These are phyloP conservation scores for Cercospora zeina DNA, from an alignment of 2,329 filamentous ascomycete species.

Conservation along the genomic window DNA sequence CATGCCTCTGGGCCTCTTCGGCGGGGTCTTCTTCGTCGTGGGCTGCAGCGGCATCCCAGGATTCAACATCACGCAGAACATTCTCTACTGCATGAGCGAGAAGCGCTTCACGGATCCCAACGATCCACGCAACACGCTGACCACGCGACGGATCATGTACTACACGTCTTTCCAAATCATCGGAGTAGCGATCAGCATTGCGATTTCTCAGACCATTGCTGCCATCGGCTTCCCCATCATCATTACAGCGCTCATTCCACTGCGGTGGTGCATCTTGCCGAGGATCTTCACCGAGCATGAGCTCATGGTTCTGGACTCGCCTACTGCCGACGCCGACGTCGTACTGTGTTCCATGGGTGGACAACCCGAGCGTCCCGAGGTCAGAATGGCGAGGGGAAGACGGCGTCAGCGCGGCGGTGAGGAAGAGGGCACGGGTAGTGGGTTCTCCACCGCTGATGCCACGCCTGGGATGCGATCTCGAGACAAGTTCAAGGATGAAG, in stretches of 20 bases:
- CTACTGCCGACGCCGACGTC: constrained; percentile 56
- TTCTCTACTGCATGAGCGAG: constrained; percentile 53
- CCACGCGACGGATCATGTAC: constrained; percentile 49
- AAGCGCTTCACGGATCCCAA: constrained; percentile 50
- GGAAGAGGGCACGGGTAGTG: constrained; percentile 32
- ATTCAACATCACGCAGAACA: constrained; percentile 56
- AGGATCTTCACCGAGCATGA: constrained; percentile 53
- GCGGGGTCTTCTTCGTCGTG: constrained; percentile 60
- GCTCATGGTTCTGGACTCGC: constrained; percentile 53
- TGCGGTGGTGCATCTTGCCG: constrained; percentile 54
- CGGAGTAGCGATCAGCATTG: constrained; percentile 56
- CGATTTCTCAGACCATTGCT: constrained; percentile 60
- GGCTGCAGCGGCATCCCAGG: constrained; percentile 55
- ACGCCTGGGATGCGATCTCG: constrained; percentile 29
- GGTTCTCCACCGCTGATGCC: constrained; percentile 22
- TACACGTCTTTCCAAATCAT: constrained; percentile 56
- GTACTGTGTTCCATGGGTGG: constrained; percentile 57
- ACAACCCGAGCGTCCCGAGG: constrained; percentile 46
- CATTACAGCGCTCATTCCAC: constrained; percentile 58
- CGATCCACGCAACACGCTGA: constrained; percentile 51
- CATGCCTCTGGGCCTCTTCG: constrained; percentile 42
- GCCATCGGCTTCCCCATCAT: constrained; percentile 62
- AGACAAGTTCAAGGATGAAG: constrained; percentile 32
- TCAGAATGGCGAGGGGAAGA: constrained; percentile 33
- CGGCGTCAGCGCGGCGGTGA: constrained; percentile 28